Conservation (phyloP, 2,329 filamentous ascomycete genomes). For the Hypomyces perniciosus region DNA sequence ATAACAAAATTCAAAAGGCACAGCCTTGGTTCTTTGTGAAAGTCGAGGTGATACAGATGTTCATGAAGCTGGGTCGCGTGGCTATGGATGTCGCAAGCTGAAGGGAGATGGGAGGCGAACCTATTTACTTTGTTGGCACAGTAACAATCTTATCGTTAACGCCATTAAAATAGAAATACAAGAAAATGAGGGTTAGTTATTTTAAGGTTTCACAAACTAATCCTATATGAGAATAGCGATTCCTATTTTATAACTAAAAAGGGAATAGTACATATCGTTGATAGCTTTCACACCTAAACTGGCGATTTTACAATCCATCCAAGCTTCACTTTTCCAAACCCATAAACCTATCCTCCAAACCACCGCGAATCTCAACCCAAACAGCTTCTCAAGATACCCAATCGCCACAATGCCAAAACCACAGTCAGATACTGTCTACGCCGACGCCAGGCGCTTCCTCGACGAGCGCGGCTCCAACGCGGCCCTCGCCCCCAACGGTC, state of each 20-base stretch:
- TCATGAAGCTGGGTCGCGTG: too few relatives aligned
- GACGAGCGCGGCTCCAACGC: conserved; percentile 83
- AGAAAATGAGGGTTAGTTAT: too few relatives aligned
- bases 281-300: not conserved
- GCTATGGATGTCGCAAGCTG: not conserved
- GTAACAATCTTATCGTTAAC: conserved; percentile 40
- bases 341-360: conserved; percentile 1
- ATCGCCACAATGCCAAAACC: conserved; percentile 27
- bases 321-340: conserved; percentile 14
- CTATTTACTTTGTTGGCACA: conserved; percentile 30
- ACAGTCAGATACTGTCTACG: conserved; percentile 55
- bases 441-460: conserved; percentile 75
- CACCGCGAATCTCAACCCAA: conserved; percentile 4
- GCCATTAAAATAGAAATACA: not conserved
- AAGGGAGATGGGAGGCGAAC: not conserved
- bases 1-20: not conserved
- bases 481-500: conserved; percentile 71
- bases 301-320: conserved; percentile 11
- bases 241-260: too few relatives aligned
- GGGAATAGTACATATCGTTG: too few relatives aligned
- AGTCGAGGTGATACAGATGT: too few relatives aligned
- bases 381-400: not conserved
- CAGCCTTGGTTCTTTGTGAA: not conserved
- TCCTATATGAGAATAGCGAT: too few relatives aligned
- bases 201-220: too few relatives aligned